Base-by-base conservation (phyloP, 768 basidiomycete genomes). In the Saitozyma podzolica region DNA sequence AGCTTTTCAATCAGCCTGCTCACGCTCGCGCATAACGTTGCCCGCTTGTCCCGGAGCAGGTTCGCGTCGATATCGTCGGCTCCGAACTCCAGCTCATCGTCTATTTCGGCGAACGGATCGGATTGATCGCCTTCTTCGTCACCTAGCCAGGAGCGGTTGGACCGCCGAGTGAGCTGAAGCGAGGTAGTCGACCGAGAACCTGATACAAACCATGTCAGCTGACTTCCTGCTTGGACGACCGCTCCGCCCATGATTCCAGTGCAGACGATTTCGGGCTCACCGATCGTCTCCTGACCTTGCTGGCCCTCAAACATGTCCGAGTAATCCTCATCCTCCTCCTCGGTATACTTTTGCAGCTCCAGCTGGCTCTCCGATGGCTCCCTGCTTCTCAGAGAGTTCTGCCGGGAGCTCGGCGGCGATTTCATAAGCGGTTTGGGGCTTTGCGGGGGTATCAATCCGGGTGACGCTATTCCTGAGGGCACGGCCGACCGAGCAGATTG, bases 51-150 rank as follows among this genome's bases (percentile, higher is more conserved):
- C 40, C 96, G 86, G 64, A 91, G 87, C 17, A 98, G 83, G 69
- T 95, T 95, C 0, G 92, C 85, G 72, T 96, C 93, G 1, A 96
- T 83, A 74, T 95, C 93, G 67, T 94, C 91, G 6, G 61, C 60
- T 8, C 63, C 71, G 43, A 62, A 40, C 1, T 86, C 88, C 68
- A 92, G 94, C 8, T 89, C 90, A 82, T 94, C 93, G 71, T 96
- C 92, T 62, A 95, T 94, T 90, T 93, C 91, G 2, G 95, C 93
- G 70, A 99, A 99, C 0, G 96, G 95, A 82, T 99, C 78, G 58
- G 92, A 91, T 56, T 95, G 93, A 61, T 95, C 92, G 2, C 86
- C 86, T 41, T 89, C 85, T 40, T 89, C 90, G 50, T 91, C 91
- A 9, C 88, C 88, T 58, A 89, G 80, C 91, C 92, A 96, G 10